Evolutionary conservation across 2,329 filamentous ascomycete genomes (phyloP), one percentile per base, ranked within the genome.

Genomic region (Hypocrella siamensis): DNA sequence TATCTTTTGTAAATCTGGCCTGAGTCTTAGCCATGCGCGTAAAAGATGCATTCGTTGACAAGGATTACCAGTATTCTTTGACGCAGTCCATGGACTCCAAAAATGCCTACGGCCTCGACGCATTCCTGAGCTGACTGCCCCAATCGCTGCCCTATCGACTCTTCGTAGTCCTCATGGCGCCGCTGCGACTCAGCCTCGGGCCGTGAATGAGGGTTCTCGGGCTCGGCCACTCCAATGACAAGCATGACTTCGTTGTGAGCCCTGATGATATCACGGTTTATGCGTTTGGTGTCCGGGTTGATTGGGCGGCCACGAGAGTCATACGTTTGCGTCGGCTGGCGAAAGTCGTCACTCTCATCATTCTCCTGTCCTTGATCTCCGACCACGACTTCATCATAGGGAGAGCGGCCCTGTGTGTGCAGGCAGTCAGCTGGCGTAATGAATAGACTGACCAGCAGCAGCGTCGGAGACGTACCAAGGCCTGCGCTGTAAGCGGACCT

Each of bases 221-320:
- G 65, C 41, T 75, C 70, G 7, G 69, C 70, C 4, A 74, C 70
- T 5, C 70, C 70, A 25, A 75, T 74, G 8, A 72, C 67, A 14
- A 64, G 58, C 70, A 75, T 75, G 4, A 75, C 70, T 39, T 75
- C 69, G 40, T 75, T 75, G 42, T 75, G 70, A 8, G 70, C 63
- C 31, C 70, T 59, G 17, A 75, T 67, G 19, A 73, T 61, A 35
- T 70, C 63, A 30, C 63, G 60, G 39, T 71, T 72, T 38, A 70
- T 61, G 10, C 56, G 53, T 42, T 63, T 67, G 2, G 67, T 71
- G 31, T 63, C 59, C 0, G 58, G 58, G 40, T 74, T 74, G 31
- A 68, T 43, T 4, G 70, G 65, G 8, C 69, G 65, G 11, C 70
- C 70, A 21, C 65, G 60, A 26, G 60, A 56, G 40, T 75, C 69